These are phyloP conservation scores for Paecilomyces fulvus DNA, from an alignment of 2,329 filamentous ascomycete genomes.

Conservation along the genomic window DNA sequence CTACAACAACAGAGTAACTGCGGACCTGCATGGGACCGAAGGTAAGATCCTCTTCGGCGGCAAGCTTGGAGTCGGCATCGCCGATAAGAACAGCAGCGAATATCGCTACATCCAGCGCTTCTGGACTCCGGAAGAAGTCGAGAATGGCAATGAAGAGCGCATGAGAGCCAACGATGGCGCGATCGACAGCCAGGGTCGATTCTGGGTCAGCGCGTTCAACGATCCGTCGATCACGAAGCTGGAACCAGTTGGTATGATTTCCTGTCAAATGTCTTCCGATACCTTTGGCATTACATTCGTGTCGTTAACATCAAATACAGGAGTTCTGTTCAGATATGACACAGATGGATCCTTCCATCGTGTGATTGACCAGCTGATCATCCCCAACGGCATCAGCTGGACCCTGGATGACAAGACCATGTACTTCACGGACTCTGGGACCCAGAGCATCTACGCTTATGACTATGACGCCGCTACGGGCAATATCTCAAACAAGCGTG, in stretches of 20 bases:
- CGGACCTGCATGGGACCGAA: constrained; percentile 61
- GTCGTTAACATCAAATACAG: constrained; percentile 24
- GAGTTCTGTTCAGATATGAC: constrained; percentile 65
- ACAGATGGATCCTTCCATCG: constrained; percentile 51
- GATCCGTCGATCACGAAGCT: constrained; percentile 44
- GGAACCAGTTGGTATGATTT: neutral
- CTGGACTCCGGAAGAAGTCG: constrained; percentile 44
- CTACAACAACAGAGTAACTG: constrained; percentile 52
- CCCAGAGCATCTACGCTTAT: constrained; percentile 61
- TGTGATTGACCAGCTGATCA: constrained; percentile 57
- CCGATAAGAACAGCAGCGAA: constrained; percentile 55
- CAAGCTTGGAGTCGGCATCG: constrained; percentile 73
- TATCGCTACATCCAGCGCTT: constrained; percentile 50
- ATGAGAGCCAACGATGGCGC: constrained; percentile 71
- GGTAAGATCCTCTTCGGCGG: constrained; percentile 67
- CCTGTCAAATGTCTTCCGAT: neutral
- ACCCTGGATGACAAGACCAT: constrained; percentile 62
- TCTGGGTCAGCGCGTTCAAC: constrained; percentile 83
- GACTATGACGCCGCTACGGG: constrained; percentile 63
- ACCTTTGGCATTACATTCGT: neutral
- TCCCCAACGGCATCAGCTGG: constrained; percentile 82
- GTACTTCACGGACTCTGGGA: constrained; percentile 76
- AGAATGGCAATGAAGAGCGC: constrained; percentile 31
- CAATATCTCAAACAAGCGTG: constrained; percentile 56
- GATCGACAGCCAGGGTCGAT: constrained; percentile 69